These are phyloP conservation scores for Dichotomopilus funicola DNA, from an alignment of 2,329 filamentous ascomycete genomes.

Conservation along the genomic window DNA sequence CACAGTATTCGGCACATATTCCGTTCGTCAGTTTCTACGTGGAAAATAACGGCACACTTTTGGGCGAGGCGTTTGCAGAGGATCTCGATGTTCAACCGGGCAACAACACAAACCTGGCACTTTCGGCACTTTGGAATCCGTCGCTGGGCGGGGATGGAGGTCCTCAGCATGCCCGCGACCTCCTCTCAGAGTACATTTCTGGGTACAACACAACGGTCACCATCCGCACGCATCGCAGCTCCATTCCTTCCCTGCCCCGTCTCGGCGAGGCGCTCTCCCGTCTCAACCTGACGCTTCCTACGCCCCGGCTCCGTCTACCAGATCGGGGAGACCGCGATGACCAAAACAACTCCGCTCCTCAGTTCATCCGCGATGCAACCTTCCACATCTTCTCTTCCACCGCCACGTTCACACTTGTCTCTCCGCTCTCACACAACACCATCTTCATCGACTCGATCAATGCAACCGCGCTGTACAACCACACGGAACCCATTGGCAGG, in stretches of 20 bases:
- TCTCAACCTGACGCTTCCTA: conserved; percentile 63
- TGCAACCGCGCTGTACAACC: conserved; percentile 79
- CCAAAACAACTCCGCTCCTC: conserved; percentile 39
- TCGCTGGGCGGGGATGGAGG: conserved; percentile 53
- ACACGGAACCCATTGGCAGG: conserved; percentile 66
- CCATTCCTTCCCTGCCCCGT: conserved; percentile 65
- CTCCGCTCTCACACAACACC: conserved; percentile 66
- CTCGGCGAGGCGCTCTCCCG: conserved; percentile 67
- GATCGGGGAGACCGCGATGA: conserved; percentile 33
- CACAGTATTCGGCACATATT: conserved; percentile 74
- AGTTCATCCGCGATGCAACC: conserved; percentile 79
- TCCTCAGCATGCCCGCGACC: conserved; percentile 56
- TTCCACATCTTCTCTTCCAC: conserved; percentile 84
- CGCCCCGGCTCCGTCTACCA: conserved; percentile 56
- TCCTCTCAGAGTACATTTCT: conserved; percentile 82
- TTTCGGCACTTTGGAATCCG: conserved; percentile 72
- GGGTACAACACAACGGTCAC: conserved; percentile 78
- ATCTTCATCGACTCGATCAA: conserved; percentile 74
- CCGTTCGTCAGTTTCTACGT: conserved; percentile 75
- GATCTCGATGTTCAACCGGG: conserved; percentile 61
- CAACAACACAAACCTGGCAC: conserved; percentile 61
- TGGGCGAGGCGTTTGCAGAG: conserved; percentile 67
- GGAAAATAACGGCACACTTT: conserved; percentile 61
- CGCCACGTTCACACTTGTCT: conserved; percentile 75
- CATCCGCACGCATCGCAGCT: conserved; percentile 61